Evolutionary conservation across 805 yeast species (phyloP).

Genomic region (Lipomyces starkeyi): DNA sequence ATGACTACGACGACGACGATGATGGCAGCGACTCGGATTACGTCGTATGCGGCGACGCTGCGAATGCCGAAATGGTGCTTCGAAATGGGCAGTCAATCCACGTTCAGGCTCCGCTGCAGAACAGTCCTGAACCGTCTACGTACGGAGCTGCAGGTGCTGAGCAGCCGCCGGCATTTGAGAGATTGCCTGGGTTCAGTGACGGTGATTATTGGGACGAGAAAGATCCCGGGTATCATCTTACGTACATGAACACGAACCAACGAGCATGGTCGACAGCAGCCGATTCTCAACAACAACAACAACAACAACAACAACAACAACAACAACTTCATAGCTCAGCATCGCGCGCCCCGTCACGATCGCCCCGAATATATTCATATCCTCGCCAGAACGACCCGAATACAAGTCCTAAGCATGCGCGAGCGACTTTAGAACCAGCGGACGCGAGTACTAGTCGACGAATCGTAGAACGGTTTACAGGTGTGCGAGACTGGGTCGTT

Average conservation of each 20-base stretch:
- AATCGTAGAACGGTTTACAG: slow-evolving; percentile 27
- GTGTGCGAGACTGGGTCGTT: slow-evolving; percentile 34
- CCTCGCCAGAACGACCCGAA: not conserved
- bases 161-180: slow-evolving; percentile 54
- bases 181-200: slow-evolving; percentile 53
- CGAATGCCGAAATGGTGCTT: slow-evolving; percentile 19
- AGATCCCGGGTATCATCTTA: slow-evolving; percentile 10
- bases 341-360: not conserved
- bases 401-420: not conserved
- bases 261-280: slow-evolving; percentile 6
- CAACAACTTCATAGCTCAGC: not conserved
- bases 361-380: not conserved
- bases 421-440: slow-evolving; percentile 25
- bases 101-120: slow-evolving; percentile 2
- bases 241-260: slow-evolving; percentile 8
- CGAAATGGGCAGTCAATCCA: slow-evolving; percentile 15
- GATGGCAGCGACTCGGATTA: slow-evolving; percentile 31
- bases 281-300: not conserved
- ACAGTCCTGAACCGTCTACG: not conserved
- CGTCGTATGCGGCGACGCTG: slow-evolving; percentile 19
- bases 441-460: slow-evolving; percentile 18
- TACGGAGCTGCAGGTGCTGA: slow-evolving; percentile 15
- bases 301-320: not conserved
- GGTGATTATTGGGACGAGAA: slow-evolving; percentile 58
- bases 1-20: slow-evolving; percentile 32